These are phyloP conservation scores for Trichoderma semiorbis DNA, from an alignment of 2,329 filamentous ascomycete genomes.

Conservation along the genomic window DNA sequence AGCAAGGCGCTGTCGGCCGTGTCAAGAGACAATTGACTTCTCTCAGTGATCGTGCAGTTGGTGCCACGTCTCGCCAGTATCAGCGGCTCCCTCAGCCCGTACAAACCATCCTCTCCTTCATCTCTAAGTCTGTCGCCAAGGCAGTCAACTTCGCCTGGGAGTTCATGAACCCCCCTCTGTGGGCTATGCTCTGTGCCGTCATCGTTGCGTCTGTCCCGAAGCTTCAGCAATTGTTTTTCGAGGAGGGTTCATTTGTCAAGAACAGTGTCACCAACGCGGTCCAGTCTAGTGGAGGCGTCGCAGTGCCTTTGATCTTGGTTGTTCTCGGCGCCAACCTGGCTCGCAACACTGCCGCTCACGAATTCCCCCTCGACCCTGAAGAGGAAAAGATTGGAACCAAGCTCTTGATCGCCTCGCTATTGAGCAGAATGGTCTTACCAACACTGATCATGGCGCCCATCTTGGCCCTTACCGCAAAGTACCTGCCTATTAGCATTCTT, in stretches of 20 bases:
- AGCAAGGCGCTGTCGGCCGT: slow-evolving; percentile 31
- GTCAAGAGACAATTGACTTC: slow-evolving; percentile 31
- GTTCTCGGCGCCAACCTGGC: slow-evolving; percentile 94
- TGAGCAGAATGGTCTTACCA: slow-evolving; percentile 89
- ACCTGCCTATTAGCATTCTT: slow-evolving; percentile 85
- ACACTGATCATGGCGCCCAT: slow-evolving; percentile 90
- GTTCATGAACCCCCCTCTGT: slow-evolving; percentile 97
- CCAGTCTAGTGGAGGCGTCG: slow-evolving; percentile 79
- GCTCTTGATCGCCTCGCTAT: slow-evolving; percentile 77
- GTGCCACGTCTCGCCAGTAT: slow-evolving; percentile 29
- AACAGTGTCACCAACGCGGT: slow-evolving; percentile 92
- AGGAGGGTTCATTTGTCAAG: slow-evolving; percentile 81
- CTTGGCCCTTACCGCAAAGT: slow-evolving; percentile 83
- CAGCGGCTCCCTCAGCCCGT: slow-evolving; percentile 41
- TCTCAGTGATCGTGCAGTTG: slow-evolving; percentile 24
- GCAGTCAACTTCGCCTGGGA: slow-evolving; percentile 70
- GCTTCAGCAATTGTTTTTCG: slow-evolving; percentile 83
- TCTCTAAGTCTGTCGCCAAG: slow-evolving; percentile 38
- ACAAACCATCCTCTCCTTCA: slow-evolving; percentile 33
- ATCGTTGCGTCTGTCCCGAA: slow-evolving; percentile 82
- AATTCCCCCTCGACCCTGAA: slow-evolving; percentile 62
- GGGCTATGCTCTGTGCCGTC: slow-evolving; percentile 93
- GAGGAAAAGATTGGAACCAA: slow-evolving; percentile 67
- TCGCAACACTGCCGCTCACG: slow-evolving; percentile 76
- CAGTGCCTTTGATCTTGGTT: slow-evolving; percentile 91